Conservation (phyloP, 2,329 filamentous ascomycete species). For the Penicillium nordicum region DNA sequence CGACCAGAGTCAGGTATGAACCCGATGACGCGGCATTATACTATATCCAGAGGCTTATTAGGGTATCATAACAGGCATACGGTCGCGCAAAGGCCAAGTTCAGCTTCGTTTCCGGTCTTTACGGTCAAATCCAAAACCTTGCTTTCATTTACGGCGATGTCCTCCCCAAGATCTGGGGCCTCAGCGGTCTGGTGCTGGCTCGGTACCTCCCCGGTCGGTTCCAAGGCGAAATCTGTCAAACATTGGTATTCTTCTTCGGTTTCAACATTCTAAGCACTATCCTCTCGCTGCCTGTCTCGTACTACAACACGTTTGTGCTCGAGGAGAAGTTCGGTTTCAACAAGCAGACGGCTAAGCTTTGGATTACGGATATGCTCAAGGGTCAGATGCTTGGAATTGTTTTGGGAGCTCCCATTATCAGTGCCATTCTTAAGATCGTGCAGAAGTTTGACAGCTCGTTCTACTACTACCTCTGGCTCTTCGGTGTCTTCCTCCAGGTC, state of each 20-base stretch:
- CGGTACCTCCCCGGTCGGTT: slow-evolving; percentile 73
- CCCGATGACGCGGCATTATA: background rate
- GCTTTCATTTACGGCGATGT: slow-evolving; percentile 87
- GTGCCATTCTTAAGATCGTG: slow-evolving; percentile 89
- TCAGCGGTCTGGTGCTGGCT: slow-evolving; percentile 71
- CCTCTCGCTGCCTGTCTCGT: slow-evolving; percentile 72
- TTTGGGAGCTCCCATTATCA: slow-evolving; percentile 81
- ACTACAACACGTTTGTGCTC: slow-evolving; percentile 93
- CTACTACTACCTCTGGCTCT: slow-evolving; percentile 97
- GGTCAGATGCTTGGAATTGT: slow-evolving; percentile 75
- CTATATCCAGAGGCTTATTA: background rate
- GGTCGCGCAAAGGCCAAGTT: slow-evolving; percentile 94
- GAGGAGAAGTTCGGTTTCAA: slow-evolving; percentile 99
- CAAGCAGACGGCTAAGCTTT: slow-evolving; percentile 89
- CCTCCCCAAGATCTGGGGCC: slow-evolving; percentile 83
- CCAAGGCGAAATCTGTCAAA: slow-evolving; percentile 88
- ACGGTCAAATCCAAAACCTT: slow-evolving; percentile 82
- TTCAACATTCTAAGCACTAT: slow-evolving; percentile 80
- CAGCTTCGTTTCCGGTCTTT: slow-evolving; percentile 74
- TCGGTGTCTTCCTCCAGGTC: slow-evolving; percentile 82
- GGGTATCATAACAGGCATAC: slow-evolving; percentile 60
- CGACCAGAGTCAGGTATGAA: slow-evolving; percentile 77
- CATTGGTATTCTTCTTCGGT: slow-evolving; percentile 83
- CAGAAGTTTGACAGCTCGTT: slow-evolving; percentile 90
- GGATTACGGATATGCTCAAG: slow-evolving; percentile 88